phyloP scores from a whole-genome alignment of 768 basidiomycete species.

The Pleurotus sapidus region DNA sequence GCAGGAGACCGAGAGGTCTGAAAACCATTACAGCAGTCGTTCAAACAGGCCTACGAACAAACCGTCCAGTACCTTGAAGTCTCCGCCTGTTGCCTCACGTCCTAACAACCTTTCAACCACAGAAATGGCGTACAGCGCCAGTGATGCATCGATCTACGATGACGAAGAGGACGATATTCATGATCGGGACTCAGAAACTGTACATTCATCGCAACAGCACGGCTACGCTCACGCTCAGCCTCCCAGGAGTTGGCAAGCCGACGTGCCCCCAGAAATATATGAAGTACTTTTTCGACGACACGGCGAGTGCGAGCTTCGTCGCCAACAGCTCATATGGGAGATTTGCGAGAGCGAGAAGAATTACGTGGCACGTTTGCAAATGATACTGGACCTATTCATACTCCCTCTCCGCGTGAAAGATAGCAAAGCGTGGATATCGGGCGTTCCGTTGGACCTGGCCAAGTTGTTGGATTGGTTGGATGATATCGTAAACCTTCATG shows the following conservation, averaged over 20 bases:
- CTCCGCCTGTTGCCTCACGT: not conserved
- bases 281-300: constrained; percentile 32
- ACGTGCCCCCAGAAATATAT: constrained; percentile 27
- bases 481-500: constrained; percentile 79
- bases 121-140: not conserved
- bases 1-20: not conserved
- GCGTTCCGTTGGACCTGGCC: constrained; percentile 68
- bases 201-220: not conserved
- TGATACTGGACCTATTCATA: constrained; percentile 71
- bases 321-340: constrained; percentile 69
- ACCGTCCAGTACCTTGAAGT: not conserved
- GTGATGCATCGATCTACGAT: constrained; percentile 3
- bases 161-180: not conserved
- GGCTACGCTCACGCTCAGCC: not conserved
- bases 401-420: constrained; percentile 73
- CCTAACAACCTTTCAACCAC: not conserved
- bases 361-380: constrained; percentile 65
- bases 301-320: constrained; percentile 50
- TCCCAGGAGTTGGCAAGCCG: constrained; percentile 28
- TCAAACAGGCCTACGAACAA: not conserved
- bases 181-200: not conserved
- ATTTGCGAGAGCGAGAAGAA: constrained; percentile 64
- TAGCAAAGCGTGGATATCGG: constrained; percentile 74
- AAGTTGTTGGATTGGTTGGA: constrained; percentile 87
- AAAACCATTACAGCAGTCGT: not conserved